phyloP scores from a whole-genome alignment of 192 early-diverging fungal genomes.

The Rhizophlyctis rosea region DNA sequence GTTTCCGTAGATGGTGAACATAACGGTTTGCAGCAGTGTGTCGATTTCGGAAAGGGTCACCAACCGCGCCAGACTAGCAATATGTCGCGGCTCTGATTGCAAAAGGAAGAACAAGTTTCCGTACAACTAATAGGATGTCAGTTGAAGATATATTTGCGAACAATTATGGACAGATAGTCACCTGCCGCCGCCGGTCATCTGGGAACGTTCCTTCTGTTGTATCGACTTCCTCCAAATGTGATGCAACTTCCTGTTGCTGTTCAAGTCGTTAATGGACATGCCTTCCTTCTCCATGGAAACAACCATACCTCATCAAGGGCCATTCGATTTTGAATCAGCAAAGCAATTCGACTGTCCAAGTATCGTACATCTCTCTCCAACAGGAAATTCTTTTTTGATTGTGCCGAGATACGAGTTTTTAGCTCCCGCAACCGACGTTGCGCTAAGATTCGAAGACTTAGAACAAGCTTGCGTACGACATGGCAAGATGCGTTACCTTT shows the following conservation, averaged over 20 bases:
- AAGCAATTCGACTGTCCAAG: constrained; percentile 84
- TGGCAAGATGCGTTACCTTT: too few species aligned
- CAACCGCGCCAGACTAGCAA: constrained; percentile 79
- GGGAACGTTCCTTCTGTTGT: constrained; percentile 56
- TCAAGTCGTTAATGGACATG: background rate
- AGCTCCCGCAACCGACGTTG: constrained; percentile 81
- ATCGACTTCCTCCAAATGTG: constrained; percentile 64
- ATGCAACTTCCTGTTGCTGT: constrained; percentile 75
- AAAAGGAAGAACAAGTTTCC: constrained; percentile 92
- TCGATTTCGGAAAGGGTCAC: constrained; percentile 90
- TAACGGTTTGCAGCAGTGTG: constrained; percentile 88
- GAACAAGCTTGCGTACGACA: too few species aligned
- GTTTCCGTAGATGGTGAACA: constrained; percentile 96
- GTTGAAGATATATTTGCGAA: too few species aligned
- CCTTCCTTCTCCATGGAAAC: background rate
- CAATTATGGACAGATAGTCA: too few species aligned
- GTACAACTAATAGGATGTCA: too few species aligned
- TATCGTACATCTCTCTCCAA: constrained; percentile 90
- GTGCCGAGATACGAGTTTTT: constrained; percentile 84
- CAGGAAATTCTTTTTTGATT: constrained; percentile 94
- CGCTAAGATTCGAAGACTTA: too few species aligned
- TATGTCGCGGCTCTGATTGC: constrained; percentile 86
- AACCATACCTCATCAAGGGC: constrained; percentile 87
- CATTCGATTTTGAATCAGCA: constrained; percentile 92
- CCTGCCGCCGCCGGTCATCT: constrained; percentile 73